Conservation (phyloP, 805 yeast species). For the Wickerhamomyces hampshirensis region DNA sequence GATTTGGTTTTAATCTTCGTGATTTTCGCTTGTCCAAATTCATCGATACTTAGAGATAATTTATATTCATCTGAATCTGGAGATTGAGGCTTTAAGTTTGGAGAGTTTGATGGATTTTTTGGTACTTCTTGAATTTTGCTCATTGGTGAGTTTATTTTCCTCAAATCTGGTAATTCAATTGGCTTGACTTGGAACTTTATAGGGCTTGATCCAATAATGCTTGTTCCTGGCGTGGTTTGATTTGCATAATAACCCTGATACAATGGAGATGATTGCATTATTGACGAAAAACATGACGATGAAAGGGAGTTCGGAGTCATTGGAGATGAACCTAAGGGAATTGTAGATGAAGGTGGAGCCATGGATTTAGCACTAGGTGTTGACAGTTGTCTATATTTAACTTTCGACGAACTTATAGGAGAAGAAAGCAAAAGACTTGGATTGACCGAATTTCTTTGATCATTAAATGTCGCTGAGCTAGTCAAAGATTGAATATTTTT, state of each 20-base stretch:
- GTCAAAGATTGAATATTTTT: constrained; percentile 20
- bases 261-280: constrained; percentile 26
- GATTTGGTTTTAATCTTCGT: constrained; percentile 10
- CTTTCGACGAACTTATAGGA: constrained; percentile 18
- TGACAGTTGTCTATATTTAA: constrained; percentile 3
- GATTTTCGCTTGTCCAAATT: constrained; percentile 23
- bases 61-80: not conserved
- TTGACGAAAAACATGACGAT: constrained; percentile 25
- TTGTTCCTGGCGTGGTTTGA: constrained; percentile 20
- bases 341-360: constrained; percentile 2
- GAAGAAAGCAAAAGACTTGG: constrained; percentile 25
- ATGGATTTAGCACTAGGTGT: constrained; percentile 1
- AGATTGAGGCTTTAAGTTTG: constrained; percentile 8
- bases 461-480: not conserved
- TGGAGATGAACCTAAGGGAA: constrained; percentile 20
- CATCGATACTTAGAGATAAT: constrained; percentile 21
- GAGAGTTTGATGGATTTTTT: constrained; percentile 21
- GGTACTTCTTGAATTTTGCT: constrained; percentile 7
- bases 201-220: constrained; percentile 19
- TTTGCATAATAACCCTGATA: constrained; percentile 25
- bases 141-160: not conserved
- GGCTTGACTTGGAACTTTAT: constrained; percentile 23
- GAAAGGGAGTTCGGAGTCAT: constrained; percentile 21
- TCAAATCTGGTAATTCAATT: constrained; percentile 13
- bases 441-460: constrained; percentile 14